These are phyloP conservation scores for Trypanosoma caninum DNA, from an alignment of 208 protist species.

Conservation along the genomic window DNA sequence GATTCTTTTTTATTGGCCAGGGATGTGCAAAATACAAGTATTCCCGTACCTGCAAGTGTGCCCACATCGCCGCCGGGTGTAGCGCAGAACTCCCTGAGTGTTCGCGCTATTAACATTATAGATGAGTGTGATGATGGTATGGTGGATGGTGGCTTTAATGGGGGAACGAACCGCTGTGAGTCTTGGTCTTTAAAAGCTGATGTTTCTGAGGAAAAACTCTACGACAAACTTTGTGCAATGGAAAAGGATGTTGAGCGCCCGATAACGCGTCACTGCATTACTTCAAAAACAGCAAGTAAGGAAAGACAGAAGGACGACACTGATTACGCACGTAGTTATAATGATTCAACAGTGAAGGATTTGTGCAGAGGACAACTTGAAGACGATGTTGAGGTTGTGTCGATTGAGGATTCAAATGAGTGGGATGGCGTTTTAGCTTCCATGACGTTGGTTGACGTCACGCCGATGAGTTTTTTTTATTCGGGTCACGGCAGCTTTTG, in stretches of 20 bases:
- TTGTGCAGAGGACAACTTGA: too few relatives aligned
- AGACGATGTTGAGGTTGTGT: background rate
- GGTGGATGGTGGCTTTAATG: background rate
- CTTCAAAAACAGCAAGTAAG: background rate
- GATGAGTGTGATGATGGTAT: too few relatives aligned
- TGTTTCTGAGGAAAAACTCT: background rate
- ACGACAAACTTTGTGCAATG: slow-evolving; percentile 7
- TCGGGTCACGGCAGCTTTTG: background rate
- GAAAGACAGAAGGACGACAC: background rate
- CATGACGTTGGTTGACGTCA: slow-evolving; percentile 12
- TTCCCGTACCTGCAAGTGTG: too few relatives aligned
- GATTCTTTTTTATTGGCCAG: too few relatives aligned
- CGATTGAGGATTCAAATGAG: slow-evolving; percentile 6
- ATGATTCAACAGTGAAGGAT: background rate
- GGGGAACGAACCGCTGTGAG: too few relatives aligned
- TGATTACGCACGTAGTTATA: background rate
- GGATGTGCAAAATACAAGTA: too few relatives aligned
- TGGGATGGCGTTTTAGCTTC: slow-evolving; percentile 7
- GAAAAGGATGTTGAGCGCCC: background rate
- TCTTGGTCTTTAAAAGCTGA: background rate
- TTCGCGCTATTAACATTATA: too few relatives aligned
- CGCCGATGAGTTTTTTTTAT: slow-evolving; percentile 12
- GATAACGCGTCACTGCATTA: background rate
- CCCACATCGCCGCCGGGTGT: too few relatives aligned
- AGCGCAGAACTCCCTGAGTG: too few relatives aligned